Percentiles rank a stretch among this genome's conserved stretches.
phyloP scores from a whole-genome alignment of 2,329 filamentous ascomycete species.

The Xylaria sp. region DNA sequence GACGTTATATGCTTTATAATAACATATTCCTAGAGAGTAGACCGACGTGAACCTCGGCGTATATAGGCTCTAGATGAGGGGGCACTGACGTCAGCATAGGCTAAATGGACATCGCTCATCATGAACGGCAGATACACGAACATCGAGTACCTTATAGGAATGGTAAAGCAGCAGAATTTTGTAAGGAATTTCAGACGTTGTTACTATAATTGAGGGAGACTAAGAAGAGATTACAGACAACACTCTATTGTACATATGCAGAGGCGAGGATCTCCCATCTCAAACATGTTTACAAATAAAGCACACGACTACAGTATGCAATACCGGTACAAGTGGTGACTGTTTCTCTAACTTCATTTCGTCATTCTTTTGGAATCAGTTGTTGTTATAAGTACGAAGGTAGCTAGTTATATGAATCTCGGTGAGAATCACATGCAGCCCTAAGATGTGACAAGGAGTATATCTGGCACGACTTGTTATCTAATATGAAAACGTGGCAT shows the following conservation, averaged over 20 bases:
- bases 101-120: conserved; percentile 19
- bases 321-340: too few species aligned
- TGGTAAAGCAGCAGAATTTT: background rate
- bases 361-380: too few species aligned
- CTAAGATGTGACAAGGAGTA: too few species aligned
- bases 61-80: conserved; percentile 16
- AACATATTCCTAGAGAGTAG: background rate
- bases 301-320: too few species aligned
- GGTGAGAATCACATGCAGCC: too few species aligned
- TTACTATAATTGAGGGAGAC: background rate
- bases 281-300: too few species aligned
- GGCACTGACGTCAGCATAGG: conserved; percentile 33
- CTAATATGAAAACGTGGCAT: too few species aligned
- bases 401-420: too few species aligned
- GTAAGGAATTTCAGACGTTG: background rate
- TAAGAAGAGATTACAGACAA: background rate
- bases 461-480: too few species aligned
- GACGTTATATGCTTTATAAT: background rate
- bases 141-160: background rate
- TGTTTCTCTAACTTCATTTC: too few species aligned
- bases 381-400: too few species aligned
- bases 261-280: background rate
- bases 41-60: background rate
- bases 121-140: conserved; percentile 1
- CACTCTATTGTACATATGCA: background rate